These are phyloP conservation scores for Mollisia scopiformis DNA, from an alignment of 2,329 filamentous ascomycete species.

Conservation along the genomic window DNA sequence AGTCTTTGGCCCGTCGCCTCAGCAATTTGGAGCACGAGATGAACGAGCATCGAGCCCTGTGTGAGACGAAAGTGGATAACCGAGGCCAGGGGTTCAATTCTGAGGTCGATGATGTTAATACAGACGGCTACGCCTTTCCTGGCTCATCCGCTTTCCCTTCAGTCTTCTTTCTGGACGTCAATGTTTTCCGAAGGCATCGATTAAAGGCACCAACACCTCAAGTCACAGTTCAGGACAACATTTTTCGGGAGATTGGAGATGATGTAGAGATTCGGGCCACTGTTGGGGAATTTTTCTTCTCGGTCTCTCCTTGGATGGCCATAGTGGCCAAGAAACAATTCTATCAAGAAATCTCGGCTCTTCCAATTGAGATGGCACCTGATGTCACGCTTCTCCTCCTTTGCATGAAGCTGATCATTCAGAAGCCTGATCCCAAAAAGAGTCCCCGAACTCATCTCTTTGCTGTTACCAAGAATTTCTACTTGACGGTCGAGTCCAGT, in stretches of 20 bases:
- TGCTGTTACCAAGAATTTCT: slow-evolving; percentile 32
- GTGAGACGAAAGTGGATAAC: background rate
- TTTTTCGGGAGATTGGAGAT: slow-evolving; percentile 2
- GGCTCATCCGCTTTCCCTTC: background rate
- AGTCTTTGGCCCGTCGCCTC: slow-evolving; percentile 1
- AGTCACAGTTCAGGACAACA: slow-evolving; percentile 1
- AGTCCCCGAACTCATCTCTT: slow-evolving; percentile 15
- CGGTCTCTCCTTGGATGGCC: slow-evolving; percentile 27
- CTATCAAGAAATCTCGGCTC: slow-evolving; percentile 22
- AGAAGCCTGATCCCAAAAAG: background rate
- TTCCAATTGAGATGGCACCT: slow-evolving; percentile 27
- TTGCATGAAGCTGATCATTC: slow-evolving; percentile 33
- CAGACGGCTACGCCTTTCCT: background rate
- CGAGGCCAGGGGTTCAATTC: background rate
- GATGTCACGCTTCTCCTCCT: slow-evolving; percentile 36
- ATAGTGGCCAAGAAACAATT: slow-evolving; percentile 32
- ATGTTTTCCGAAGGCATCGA: background rate
- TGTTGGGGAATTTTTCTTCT: slow-evolving; percentile 21
- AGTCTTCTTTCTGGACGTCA: slow-evolving; percentile 11
- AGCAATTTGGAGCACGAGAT: slow-evolving; percentile 4
- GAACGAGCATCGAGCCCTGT: slow-evolving; percentile 3
- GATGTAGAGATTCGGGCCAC: slow-evolving; percentile 13
- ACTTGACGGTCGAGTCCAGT: slow-evolving; percentile 28
- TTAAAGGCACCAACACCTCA: slow-evolving; percentile 1
- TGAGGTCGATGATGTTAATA: background rate